Base-by-base conservation (phyloP, 2,329 filamentous ascomycete genomes). In the Fusarium sp. region DNA sequence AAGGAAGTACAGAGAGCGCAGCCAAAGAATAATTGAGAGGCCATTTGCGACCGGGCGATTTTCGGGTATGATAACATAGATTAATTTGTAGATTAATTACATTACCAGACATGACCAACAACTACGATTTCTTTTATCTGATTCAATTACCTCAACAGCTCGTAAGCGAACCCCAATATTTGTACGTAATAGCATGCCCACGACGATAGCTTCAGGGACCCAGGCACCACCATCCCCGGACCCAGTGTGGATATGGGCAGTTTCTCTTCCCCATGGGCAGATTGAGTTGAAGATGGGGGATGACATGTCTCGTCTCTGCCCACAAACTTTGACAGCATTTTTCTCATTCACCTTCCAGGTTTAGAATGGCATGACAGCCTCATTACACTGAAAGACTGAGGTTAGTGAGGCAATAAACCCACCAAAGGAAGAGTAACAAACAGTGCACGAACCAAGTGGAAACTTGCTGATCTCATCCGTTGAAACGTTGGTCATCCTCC, bases 101-200 rank as follows among this genome's bases (percentile, higher is more conserved):
- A 35, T 18, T 33, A 33, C 31, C 16, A 7, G 20, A 21, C 6
- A 61, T 29, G 60, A 50, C 18, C 46, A n/a, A 33, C 46, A 52
- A 35, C 42, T 12, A 65, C 24, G 62, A 52, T 56, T 65, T 56
- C 26, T 26, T 33, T 33, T 3, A 33, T 3, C 31, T 33, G 31
- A 16, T 33, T 7, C 31, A 15, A 8, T n/a, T n/a, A n/a, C n/a
- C 13, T 8, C 31, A 16, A 16, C 16, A 16, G 39, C 24, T 31
- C 37, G 41, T 48, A 47, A 49, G 24, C n/a, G 7, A 2, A 47
- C 20, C 41, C 23, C 26, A 33, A 38, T 66, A 50, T 24, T 54
- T 69, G 68, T 71, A 71, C 69, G 69, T 71, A 71, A 71, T 63
- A 55, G 29, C 13, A 66, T 47, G 54, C 26, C 55, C 47, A 46